Conservation (phyloP, 2,329 filamentous ascomycete species). For the Aspergillus pseudoviridinutans region DNA sequence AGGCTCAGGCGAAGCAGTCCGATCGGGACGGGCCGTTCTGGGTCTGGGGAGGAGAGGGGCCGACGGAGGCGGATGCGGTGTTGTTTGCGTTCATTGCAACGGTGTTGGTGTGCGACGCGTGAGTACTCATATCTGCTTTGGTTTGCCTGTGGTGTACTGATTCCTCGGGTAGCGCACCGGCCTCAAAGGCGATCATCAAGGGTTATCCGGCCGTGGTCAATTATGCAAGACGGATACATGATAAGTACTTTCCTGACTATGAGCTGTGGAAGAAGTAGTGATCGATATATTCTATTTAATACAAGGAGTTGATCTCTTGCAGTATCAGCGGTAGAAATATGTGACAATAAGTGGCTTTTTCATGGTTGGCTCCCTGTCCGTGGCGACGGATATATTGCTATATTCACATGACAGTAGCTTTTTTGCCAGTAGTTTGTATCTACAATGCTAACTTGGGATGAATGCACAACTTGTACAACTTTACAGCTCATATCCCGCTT, state of each 20-base stretch:
- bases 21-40: slow-evolving; percentile 48
- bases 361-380: too few species aligned
- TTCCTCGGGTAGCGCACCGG: slow-evolving; percentile 41
- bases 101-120: slow-evolving; percentile 53
- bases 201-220: slow-evolving; percentile 49
- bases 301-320: not conserved
- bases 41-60: slow-evolving; percentile 50
- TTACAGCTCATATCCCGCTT: not conserved
- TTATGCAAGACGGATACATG: slow-evolving; percentile 56
- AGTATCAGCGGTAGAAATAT: too few species aligned
- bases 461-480: not conserved
- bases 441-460: not conserved
- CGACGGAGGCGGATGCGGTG: slow-evolving; percentile 55
- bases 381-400: not conserved
- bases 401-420: not conserved
- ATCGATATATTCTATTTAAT: not conserved
- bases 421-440: not conserved
- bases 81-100: slow-evolving; percentile 57
- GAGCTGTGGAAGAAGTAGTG: slow-evolving; percentile 31
- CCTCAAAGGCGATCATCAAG: slow-evolving; percentile 44
- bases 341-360: too few species aligned
- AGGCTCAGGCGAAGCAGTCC: slow-evolving; percentile 29
- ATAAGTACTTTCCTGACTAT: slow-evolving; percentile 57
- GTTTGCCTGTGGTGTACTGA: slow-evolving; percentile 3
- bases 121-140: slow-evolving; percentile 26